Base-by-base conservation (phyloP, 345 rosid species). In the Brassica nigra region DNA sequence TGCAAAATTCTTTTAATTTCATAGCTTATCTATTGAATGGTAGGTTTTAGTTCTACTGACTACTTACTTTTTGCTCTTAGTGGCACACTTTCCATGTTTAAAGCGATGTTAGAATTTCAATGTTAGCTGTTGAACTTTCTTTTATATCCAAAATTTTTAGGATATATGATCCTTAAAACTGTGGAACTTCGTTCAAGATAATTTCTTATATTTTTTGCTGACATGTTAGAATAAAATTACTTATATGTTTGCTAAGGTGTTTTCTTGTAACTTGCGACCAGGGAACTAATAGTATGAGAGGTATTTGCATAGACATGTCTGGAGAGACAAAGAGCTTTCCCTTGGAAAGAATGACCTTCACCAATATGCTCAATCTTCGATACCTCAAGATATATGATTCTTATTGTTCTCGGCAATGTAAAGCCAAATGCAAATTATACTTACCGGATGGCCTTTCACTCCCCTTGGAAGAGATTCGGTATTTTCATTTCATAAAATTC, bases 291-390 rank as follows among this genome's bases (percentile, higher is more conserved):
- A 8, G 3, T n/a, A 55, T 68, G 5, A 68, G 73, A 29, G 73
- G 73, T 29, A 5, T 68, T 47, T 47, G 47, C 57, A 28, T 68
- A 23, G 73, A 68, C 73, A 68, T 49, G 73, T 68, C 73, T 2
- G 5, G 6, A 14, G 12, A 42, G 6, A 49, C 58, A 6, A 12
- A 27, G 6, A 27, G 1, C 1, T 3, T 44, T 4, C 0, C 0
- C 23, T 2, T 68, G 54, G 6, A 27, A 3, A 27, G 20, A 11
- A 5, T 8, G 33, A 44, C 14, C 58, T 68, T 68, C 11, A 68
- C 20, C 10, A 27, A 27, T 44, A 44, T 68, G 71, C 20, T 6
- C 6, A 28, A 68, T 14, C 71, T 68, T 44, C 71, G 15, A 68
- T 68, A 44, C 30, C 71, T 68, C 6, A 68, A 44, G 6, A 44